Base-by-base conservation (phyloP, 108 stramenopile species). In the Parietichytrium sp. region DNA sequence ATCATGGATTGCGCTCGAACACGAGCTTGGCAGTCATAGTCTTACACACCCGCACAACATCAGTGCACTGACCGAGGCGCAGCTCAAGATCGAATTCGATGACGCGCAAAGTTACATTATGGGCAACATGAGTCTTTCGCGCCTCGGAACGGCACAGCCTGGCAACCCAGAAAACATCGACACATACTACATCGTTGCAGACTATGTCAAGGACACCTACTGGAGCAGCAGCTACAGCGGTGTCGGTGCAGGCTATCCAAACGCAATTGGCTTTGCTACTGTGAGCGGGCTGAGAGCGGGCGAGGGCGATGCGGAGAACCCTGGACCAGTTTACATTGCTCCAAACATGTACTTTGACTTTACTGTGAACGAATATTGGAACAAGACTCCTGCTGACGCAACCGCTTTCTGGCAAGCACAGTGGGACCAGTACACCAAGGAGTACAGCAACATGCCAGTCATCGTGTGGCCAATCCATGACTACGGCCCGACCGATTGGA, bases 281-380 rank as follows among this genome's bases (percentile, higher is more conserved):
- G 61, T 18, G 61, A 72, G 61, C 42, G 61, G 45, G n/a, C 36
- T 72, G 61, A n/a, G n/a, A n/a, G n/a, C n/a, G n/a, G n/a, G n/a
- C n/a, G n/a, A n/a, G n/a, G n/a, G n/a, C n/a, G n/a, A n/a, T n/a
- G n/a, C n/a, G n/a, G n/a, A n/a, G n/a, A n/a, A n/a, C n/a, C n/a
- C n/a, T n/a, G n/a, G n/a, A n/a, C n/a, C n/a, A n/a, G 61, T 72
- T 23, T 72, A 72, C 61, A 72, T 72, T 16, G 61, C 61, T 25
- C 61, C 61, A 2, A 72, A 72, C 61, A 72, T 72, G 61, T 72
- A 72, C 61, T 72, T 72, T 2, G 61, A 72, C 61, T 72, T 72
- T 45, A 72, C 61, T 1, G n/a, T n/a, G n/a, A 72, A 45, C 20
- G 61, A 72, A 2, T 72, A 45, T 3, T 42, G 36, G 38, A 72